These are phyloP conservation scores for Triticum timopheevii DNA, from an alignment of 176 grass and related monocot species.

Conservation along the genomic window DNA sequence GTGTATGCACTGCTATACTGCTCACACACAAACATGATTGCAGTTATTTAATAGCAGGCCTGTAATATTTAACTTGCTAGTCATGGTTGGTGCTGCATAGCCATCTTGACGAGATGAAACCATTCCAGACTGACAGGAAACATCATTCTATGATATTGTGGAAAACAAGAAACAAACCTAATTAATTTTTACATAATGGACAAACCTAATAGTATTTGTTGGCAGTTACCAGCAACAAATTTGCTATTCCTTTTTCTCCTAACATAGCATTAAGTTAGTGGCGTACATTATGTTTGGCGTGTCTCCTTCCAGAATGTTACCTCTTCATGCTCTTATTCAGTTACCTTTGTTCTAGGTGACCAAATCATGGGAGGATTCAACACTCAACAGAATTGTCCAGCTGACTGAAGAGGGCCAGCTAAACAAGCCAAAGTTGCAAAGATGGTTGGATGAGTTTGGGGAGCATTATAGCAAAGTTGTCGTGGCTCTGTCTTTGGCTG, in stretches of 20 bases:
- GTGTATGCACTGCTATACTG: background rate
- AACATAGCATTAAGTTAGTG: background rate
- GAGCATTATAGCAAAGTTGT: slow-evolving; percentile 92
- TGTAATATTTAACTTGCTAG: background rate
- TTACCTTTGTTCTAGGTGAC: slow-evolving; percentile 65
- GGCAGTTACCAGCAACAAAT: background rate
- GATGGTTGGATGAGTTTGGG: slow-evolving; percentile 98
- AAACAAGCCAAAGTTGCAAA: slow-evolving; percentile 95
- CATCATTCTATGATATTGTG: slow-evolving; percentile 2
- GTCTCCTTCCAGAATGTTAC: slow-evolving; percentile 2
- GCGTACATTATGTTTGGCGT: background rate
- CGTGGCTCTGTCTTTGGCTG: slow-evolving; percentile 74
- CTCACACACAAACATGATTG: background rate
- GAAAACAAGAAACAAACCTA: background rate
- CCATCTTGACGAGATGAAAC: background rate
- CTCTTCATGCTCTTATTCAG: slow-evolving; percentile 32
- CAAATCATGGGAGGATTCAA: slow-evolving; percentile 97
- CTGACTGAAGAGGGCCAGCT: slow-evolving; percentile 93
- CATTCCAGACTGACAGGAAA: background rate
- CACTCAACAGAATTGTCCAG: slow-evolving; percentile 91
- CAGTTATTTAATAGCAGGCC: background rate
- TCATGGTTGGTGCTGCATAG: background rate
- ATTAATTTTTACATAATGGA: background rate
- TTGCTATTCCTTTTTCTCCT: background rate
- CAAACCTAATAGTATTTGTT: slow-evolving; percentile 4